Evolutionary conservation across 768 basidiomycete genomes (phyloP).

Genomic region (Sporobolomyces phaffii): DNA sequence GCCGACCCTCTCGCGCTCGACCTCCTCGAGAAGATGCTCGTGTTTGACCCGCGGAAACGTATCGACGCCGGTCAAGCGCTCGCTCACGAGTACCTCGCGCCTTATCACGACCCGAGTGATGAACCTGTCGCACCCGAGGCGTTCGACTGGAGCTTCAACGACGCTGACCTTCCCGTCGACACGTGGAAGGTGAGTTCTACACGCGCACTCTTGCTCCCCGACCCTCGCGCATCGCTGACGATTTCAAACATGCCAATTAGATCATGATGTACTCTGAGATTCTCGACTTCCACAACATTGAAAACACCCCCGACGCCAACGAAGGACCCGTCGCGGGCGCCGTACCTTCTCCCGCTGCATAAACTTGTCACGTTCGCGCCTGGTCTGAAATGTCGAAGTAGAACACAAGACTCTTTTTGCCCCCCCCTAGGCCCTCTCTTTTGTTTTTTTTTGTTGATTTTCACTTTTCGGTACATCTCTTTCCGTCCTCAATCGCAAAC

Average conservation of each 20-base stretch:
- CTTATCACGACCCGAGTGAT: conserved; percentile 97
- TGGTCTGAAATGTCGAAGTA: too few species aligned
- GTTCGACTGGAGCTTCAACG: conserved; percentile 99
- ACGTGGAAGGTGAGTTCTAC: conserved; percentile 79
- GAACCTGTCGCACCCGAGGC: conserved; percentile 88
- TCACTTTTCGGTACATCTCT: background rate
- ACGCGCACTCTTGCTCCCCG: background rate
- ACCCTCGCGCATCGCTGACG: too few species aligned
- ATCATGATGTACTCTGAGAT: conserved; percentile 97
- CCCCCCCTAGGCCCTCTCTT: too few species aligned
- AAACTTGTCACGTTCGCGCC: too few species aligned
- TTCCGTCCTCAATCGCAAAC: background rate
- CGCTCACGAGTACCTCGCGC: conserved; percentile 84
- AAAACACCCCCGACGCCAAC: conserved; percentile 19
- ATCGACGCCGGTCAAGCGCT: conserved; percentile 90
- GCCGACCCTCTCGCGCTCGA: conserved; percentile 86
- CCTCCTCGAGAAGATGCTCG: conserved; percentile 95
- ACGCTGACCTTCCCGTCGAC: conserved; percentile 95
- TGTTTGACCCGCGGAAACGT: conserved; percentile 94
- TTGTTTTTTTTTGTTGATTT: too few species aligned
- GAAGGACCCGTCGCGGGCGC: conserved; percentile 29
- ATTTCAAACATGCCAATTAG: background rate
- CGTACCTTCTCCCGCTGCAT: conserved; percentile 7
- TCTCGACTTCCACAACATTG: conserved; percentile 42
- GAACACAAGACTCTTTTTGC: too few species aligned